Base-by-base conservation (phyloP, 1,139 yeast species). In the Dujonia santamariae region DNA sequence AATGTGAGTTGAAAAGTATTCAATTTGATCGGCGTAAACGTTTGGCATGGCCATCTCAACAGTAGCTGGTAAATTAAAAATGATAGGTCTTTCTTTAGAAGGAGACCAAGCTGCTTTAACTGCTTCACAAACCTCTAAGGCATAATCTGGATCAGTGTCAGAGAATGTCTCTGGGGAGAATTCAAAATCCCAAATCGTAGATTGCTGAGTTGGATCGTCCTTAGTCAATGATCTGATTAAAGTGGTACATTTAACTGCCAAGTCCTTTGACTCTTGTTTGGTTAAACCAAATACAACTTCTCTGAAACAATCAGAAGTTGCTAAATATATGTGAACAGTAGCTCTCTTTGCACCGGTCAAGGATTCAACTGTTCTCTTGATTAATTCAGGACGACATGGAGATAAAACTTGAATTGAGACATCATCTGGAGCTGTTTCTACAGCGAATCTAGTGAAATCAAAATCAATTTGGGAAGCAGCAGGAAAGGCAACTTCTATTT, bases 31-130 rank as follows among this genome's bases (percentile, higher is more conserved):
- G 35, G 97, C 98, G 53, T 87, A 92, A 29, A 90, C 80, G 58
- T 92, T 92, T 43, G 97, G 98, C 28, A 94, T 77, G 18, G 95
- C 69, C 75, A 90, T 85, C 67, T 92, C 98, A 26, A 92, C 97
- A n/a, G 98, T 92, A 28, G 98, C 97, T 8, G 98, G 98, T 50
- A 92, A 73, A 67, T 92, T 92, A 73, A 92, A 90, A 48, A 92
- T 87, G 49, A 92, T 87, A 40, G 96, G 96, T 46, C 77, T 73
- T 39, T 85, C 92, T 21, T 48, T 80, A 5, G 85, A 63, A 35
- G 97, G 97, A 40, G 69, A 88, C 98, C 98, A 92, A 7, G 92
- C 97, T 19, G 68, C 67, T 62, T 86, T 86, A 32, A 92, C 97
- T n/a, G 96, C 96, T 57, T 90, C 96, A 63, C 97, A 87, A 34